Percentiles rank a stretch among this genome's conserved stretches.
phyloP scores from a whole-genome alignment of 1,139 yeast species.

The Geotrichum cucujoidarum region DNA sequence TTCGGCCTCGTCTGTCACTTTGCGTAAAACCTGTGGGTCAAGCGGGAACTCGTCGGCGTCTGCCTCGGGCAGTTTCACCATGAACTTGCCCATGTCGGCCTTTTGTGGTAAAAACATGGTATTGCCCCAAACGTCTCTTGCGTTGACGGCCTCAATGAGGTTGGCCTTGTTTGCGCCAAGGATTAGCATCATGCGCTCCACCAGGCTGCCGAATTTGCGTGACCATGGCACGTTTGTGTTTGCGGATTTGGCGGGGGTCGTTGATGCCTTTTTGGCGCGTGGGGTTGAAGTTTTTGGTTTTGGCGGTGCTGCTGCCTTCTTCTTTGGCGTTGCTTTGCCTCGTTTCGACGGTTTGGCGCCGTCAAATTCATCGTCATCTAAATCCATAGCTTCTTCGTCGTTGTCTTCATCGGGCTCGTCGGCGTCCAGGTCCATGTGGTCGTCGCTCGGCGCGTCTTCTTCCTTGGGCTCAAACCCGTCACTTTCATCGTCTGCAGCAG shows the following conservation, averaged over 20 bases:
- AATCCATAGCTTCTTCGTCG: slow-evolving; percentile 12
- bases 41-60: not conserved
- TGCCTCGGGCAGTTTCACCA: slow-evolving; percentile 15
- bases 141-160: slow-evolving; percentile 34
- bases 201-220: slow-evolving; percentile 26
- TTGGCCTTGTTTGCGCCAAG: slow-evolving; percentile 38
- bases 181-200: slow-evolving; percentile 38
- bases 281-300: slow-evolving; percentile 1
- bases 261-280: slow-evolving; percentile 1
- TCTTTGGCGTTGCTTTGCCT: not conserved
- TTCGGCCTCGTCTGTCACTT: not conserved
- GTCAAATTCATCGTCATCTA: slow-evolving; percentile 10
- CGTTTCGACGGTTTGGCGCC: slow-evolving; percentile 4
- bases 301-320: not conserved
- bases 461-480: slow-evolving; percentile 11
- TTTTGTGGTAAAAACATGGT: slow-evolving; percentile 32
- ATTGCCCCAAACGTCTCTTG: slow-evolving; percentile 38
- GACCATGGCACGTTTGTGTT: slow-evolving; percentile 33
- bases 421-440: slow-evolving; percentile 10
- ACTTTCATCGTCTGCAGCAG: slow-evolving; percentile 17
- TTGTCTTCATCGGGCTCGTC: slow-evolving; percentile 17
- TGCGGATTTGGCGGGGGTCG: slow-evolving; percentile 1
- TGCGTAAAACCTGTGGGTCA: not conserved
- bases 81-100: slow-evolving; percentile 18
- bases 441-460: slow-evolving; percentile 1